phyloP scores from a whole-genome alignment of 164 flowering plant species.

The Hamamelis virginiana region DNA sequence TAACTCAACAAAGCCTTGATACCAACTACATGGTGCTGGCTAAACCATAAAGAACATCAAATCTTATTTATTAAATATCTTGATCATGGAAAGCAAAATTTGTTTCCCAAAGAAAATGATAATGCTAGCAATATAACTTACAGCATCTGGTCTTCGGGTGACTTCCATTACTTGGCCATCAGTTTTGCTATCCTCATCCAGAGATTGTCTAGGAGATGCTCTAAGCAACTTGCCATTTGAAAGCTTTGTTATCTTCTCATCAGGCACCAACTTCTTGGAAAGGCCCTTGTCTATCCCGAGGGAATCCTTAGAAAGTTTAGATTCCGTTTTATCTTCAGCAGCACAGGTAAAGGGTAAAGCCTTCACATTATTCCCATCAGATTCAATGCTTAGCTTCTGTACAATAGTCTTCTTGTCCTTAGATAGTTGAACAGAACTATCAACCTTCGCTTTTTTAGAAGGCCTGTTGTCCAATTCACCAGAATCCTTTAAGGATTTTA shows the following conservation, averaged over 20 bases:
- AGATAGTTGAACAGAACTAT: slow-evolving; percentile 21
- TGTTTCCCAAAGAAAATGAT: background rate
- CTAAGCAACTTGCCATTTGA: slow-evolving; percentile 30
- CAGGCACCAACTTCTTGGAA: slow-evolving; percentile 28
- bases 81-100: background rate
- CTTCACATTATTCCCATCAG: slow-evolving; percentile 17
- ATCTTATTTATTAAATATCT: background rate
- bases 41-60: background rate
- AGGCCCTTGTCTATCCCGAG: slow-evolving; percentile 12
- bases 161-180: slow-evolving; percentile 34
- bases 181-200: slow-evolving; percentile 16
- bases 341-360: background rate
- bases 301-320: slow-evolving; percentile 21
- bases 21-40: too few species aligned
- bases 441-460: slow-evolving; percentile 43
- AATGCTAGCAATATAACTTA: slow-evolving; percentile 40
- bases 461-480: slow-evolving; percentile 31
- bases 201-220: slow-evolving; percentile 12
- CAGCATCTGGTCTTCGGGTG: slow-evolving; percentile 48
- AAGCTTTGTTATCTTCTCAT: slow-evolving; percentile 23
- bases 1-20: too few species aligned
- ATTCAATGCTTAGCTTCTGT: slow-evolving; percentile 13
- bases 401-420: slow-evolving; percentile 22
- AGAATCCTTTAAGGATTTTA: slow-evolving; percentile 20
- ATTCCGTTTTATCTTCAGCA: slow-evolving; percentile 22